Base-by-base conservation (phyloP, 305 asterid genomes). In the Stenogyne calaminthoides region DNA sequence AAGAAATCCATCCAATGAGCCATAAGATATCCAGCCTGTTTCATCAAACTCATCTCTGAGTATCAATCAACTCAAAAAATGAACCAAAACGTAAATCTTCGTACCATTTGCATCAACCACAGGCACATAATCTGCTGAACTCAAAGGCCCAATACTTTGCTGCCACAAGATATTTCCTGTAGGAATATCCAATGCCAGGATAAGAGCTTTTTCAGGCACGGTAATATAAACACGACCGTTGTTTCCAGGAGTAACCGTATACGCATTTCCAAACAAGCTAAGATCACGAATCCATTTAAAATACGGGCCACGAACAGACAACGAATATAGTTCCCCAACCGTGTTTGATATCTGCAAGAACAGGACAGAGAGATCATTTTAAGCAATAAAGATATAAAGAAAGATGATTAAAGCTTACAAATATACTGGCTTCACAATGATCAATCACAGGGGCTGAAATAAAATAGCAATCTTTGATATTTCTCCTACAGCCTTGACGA, bases 341-440 rank as follows among this genome's bases (percentile, higher is more conserved):
- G 77, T 92, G 75, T 90, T 95, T 9, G 80, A 84, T 18, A 90
- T 83, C 99, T 95, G 83, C 89, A 80, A 84, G 51, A 19, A 69
- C 73, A 54, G 55, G 12, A 4, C 10, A 37, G 5, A 56, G 55
- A 6, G 55, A 6, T 52, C 29, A 20, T 32, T 40, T 1, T 32
- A 74, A 63, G 39, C 22, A 42, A 55, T 52, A 25, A 5, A 15
- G 63, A 20, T 32, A 32, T 4, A 32, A 65, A 75, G 16, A 55
- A 67, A 42, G 20, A 59, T 39, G 0, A n/a, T 3, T 14, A 20
- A 59, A 75, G 39, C 91, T 81, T 82, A 95, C 99, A 64, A 87
- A 95, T 64, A 92, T 79, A 74, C 89, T 89, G 70, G 97, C 92
- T 82, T 95, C 99, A 80, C 99, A 95, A 20, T 95, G 97, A 88